Percentiles rank a stretch among this genome's conserved stretches.
Conservation (phyloP, 2,329 filamentous ascomycete genomes). For the Huntiella bhutanensis region DNA sequence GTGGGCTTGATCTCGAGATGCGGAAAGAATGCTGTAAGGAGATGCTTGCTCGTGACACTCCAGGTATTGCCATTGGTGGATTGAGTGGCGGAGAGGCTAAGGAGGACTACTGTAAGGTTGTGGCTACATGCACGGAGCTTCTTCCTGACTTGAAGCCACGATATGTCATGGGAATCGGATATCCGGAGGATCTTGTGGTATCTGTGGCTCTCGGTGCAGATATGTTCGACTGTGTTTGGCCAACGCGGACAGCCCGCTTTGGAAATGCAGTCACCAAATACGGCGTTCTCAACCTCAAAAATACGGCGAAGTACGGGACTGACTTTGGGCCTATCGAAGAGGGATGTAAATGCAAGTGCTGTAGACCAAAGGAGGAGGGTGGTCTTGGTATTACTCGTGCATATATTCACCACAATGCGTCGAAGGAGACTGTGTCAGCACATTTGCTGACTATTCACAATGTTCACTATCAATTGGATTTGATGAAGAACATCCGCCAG, state of each 20-base stretch:
- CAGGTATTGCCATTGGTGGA: slow-evolving; percentile 90
- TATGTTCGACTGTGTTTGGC: slow-evolving; percentile 99
- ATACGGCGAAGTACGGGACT: slow-evolving; percentile 48
- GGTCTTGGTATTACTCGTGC: slow-evolving; percentile 70
- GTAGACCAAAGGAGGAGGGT: slow-evolving; percentile 44
- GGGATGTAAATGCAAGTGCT: slow-evolving; percentile 65
- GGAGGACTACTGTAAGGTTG: slow-evolving; percentile 75
- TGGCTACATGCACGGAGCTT: slow-evolving; percentile 65
- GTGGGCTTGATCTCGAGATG: slow-evolving; percentile 76
- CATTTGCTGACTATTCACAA: slow-evolving; percentile 81
- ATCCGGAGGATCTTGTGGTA: slow-evolving; percentile 87
- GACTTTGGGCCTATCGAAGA: slow-evolving; percentile 75
- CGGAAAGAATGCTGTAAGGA: slow-evolving; percentile 62
- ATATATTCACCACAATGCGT: slow-evolving; percentile 77
- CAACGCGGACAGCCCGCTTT: slow-evolving; percentile 85
- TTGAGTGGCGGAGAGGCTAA: slow-evolving; percentile 92
- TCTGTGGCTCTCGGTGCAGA: slow-evolving; percentile 87
- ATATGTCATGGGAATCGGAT: slow-evolving; percentile 98
- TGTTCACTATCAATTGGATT: slow-evolving; percentile 70
- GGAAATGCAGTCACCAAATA: slow-evolving; percentile 74
- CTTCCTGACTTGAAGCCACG: slow-evolving; percentile 84
- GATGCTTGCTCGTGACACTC: slow-evolving; percentile 82
- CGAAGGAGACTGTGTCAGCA: slow-evolving; percentile 88
- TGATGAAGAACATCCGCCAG: slow-evolving; percentile 59
- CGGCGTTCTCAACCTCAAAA: slow-evolving; percentile 67